A percentile compares a stretch with the other conserved stretches of the same genome.
These are phyloP conservation scores for Tylopilus cervinicoccineus DNA, from an alignment of 768 basidiomycete genomes.

Conservation along the genomic window DNA sequence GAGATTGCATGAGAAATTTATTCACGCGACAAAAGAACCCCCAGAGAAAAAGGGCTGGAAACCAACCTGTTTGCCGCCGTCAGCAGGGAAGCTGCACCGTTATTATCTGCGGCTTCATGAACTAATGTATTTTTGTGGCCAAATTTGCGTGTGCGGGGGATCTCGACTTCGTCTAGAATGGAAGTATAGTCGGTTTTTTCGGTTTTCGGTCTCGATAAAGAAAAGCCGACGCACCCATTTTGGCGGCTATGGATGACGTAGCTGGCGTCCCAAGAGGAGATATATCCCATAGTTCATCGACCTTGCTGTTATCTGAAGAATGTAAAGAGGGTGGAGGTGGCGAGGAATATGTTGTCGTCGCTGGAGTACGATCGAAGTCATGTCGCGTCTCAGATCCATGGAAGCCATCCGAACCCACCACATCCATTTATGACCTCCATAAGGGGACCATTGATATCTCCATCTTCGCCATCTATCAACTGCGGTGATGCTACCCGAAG, in stretches of 20 bases:
- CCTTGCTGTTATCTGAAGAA: constrained; percentile 40
- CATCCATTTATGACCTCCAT: constrained; percentile 63
- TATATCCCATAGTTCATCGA: constrained; percentile 50
- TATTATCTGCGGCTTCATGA: constrained; percentile 2
- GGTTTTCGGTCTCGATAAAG: constrained; percentile 1
- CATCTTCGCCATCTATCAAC: constrained; percentile 37
- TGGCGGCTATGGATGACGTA: constrained; percentile 39
- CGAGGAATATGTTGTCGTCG: constrained; percentile 39
- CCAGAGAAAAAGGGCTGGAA: constrained; percentile 6
- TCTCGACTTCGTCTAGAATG: constrained; percentile 49
- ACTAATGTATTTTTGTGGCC: constrained; percentile 29
- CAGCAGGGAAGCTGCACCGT: constrained; percentile 10
- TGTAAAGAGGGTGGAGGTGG: constrained; percentile 33
- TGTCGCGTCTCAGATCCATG: background rate
- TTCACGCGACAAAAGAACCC: constrained; percentile 18
- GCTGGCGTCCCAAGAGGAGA: constrained; percentile 45
- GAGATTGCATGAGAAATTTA: constrained; percentile 16
- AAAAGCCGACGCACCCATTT: constrained; percentile 42
- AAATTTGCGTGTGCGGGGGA: constrained; percentile 50
- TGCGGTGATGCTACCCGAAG: constrained; percentile 20
- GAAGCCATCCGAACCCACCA: constrained; percentile 40
- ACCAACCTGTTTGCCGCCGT: constrained; percentile 22
- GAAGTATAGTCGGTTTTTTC: constrained; percentile 6
- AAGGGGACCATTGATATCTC: constrained; percentile 44
- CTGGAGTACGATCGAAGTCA: constrained; percentile 16